Evolutionary conservation across 2,329 filamentous ascomycete species (phyloP).

Genomic region (Paecilomyces sp.): DNA sequence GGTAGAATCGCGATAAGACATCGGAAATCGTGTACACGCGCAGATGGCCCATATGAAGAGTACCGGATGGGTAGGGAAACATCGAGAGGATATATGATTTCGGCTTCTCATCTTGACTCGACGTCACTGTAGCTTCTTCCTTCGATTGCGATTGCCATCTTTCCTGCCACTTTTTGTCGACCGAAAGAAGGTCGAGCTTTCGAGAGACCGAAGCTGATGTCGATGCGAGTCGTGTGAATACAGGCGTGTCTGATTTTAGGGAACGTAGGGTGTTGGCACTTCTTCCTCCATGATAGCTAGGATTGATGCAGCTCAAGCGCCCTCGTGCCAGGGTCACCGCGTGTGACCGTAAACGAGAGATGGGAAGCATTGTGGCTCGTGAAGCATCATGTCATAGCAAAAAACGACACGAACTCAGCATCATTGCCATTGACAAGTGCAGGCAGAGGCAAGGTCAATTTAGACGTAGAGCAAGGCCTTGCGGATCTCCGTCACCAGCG

Average conservation of each 20-base stretch:
- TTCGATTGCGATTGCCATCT: slow-evolving; percentile 34
- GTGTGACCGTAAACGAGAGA: slow-evolving; percentile 20
- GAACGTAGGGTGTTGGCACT: slow-evolving; percentile 2
- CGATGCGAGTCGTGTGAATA: slow-evolving; percentile 17
- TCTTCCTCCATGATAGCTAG: slow-evolving; percentile 3
- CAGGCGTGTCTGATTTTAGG: slow-evolving; percentile 4
- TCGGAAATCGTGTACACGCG: slow-evolving; percentile 89
- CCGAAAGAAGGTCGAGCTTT: slow-evolving; percentile 36
- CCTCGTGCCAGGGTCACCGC: slow-evolving; percentile 12
- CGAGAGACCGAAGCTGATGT: slow-evolving; percentile 11
- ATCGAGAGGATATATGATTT: slow-evolving; percentile 72
- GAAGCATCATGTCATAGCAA: slow-evolving; percentile 13
- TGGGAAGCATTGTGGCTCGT: slow-evolving; percentile 17
- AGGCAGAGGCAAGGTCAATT: neutral
- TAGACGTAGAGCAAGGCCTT: neutral
- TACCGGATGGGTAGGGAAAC: slow-evolving; percentile 89
- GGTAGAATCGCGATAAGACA: slow-evolving; percentile 68
- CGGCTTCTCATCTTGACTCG: slow-evolving; percentile 17
- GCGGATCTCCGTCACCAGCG: neutral
- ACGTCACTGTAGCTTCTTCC: slow-evolving; percentile 2
- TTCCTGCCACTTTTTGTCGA: slow-evolving; percentile 50
- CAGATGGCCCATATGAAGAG: slow-evolving; percentile 77
- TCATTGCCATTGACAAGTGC: neutral
- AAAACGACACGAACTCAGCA: neutral
- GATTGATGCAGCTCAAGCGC: slow-evolving; percentile 9